Base-by-base conservation (phyloP, 768 basidiomycete genomes). In the Dendrothele bispora region DNA sequence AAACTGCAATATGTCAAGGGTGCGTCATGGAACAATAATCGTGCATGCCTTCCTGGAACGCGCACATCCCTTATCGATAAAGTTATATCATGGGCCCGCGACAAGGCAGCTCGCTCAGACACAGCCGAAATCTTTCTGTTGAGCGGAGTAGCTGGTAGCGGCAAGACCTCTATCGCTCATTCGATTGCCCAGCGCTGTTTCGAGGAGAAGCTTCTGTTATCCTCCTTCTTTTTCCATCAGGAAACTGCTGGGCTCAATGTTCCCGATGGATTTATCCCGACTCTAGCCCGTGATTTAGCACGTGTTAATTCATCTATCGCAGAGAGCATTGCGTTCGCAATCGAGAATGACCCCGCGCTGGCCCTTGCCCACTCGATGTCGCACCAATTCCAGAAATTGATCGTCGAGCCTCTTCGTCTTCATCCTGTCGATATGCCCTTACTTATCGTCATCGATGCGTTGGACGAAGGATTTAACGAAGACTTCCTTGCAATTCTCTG, bases 141-240 rank as follows among this genome's bases (percentile, higher is more conserved):
- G 17, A 28, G 20, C 12, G 50, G 52, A 7, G 39, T 37, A 18
- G 58, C 58, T 0, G 64, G 58, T n/a, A 62, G 58, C 1, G 63
- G 62, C 14, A 64, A 66, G 42, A 63, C 60, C 14, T 51, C 59
- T 1, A 40, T 65, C n/a, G 63, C 63, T 3, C 58, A 63, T 37
- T 53, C 57, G 7, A 57, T 65, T 21, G 62, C 63, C 37, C 50
- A 35, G 18, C 32, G 59, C 5, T 65, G 62, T 18, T 61, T 64
- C 10, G 50, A 43, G 11, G 56, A 60, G 36, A 11, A 48, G 25
- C 55, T 65, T 22, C 43, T 65, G 3, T 62, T 61, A 10, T 66
- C 65, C 20, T 66, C 63, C 11, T 65, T 51, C 20, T 67, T 52
- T 43, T 65, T 67, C 49, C 40, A 53, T 14, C 50, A 51, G 1